Base-by-base conservation (phyloP, 148 eudicot genomes). In the Talinum fruticosum region DNA sequence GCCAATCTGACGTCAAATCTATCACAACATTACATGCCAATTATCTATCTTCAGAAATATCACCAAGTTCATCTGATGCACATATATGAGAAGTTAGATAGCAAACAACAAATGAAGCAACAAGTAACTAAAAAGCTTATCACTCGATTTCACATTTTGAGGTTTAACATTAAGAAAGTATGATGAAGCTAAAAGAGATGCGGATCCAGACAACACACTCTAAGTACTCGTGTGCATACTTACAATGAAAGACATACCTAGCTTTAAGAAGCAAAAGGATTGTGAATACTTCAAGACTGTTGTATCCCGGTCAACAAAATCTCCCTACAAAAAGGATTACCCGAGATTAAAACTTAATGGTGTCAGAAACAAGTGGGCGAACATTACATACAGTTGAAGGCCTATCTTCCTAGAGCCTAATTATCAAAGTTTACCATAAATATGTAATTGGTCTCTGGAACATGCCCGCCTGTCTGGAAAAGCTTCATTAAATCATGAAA, bases 221-320 rank as follows among this genome's bases (percentile, higher is more conserved):
- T 10, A 57, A 29, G 37, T 2, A 53, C 16, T 10, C 33, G 33
- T n/a, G 49, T 72, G 70, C 36, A 23, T 21, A 59, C 24, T 66
- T 36, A 23, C 18, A 5, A 78, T n/a, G 54, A 66, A 76, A 35
- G 53, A 64, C 75, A 75, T 83, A 96, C 99, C 99, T 93, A 76
- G 99, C 99, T 91, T 96, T 96, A 61, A 96, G 97, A 82, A 96
- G 99, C 89, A 96, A 89, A 84, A 96, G 96, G 72, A 93, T 93
- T 28, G 99, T 93, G 85, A 96, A 93, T 74, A 93, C 99, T 85
- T 96, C 99, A 81, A 96, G 89, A 89, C 97, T 96, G 86, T 93
- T 93, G 83, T 96, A 96, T 54, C 97, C 26, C 99, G 97, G 75
- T 96, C 97, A 87, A 96, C 99, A 87, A 91, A 96, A 84, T 96